Percentiles rank a stretch among this genome's conserved stretches.
These are phyloP conservation scores for Triticum monococcum DNA, from an alignment of 176 grass and related monocot species.

Conservation along the genomic window DNA sequence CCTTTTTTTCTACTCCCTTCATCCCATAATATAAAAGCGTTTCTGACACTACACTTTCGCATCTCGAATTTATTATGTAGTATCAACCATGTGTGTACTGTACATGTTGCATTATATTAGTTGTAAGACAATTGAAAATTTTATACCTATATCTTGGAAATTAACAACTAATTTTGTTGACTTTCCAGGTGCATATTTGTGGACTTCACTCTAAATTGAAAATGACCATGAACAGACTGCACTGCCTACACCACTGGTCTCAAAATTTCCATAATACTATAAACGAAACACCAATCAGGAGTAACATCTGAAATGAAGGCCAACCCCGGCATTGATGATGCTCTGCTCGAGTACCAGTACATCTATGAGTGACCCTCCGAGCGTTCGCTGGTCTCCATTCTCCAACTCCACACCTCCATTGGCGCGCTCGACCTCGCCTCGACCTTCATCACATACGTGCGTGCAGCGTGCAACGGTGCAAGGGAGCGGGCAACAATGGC, in stretches of 20 bases:
- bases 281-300: background rate
- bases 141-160: background rate
- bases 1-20: too few relatives aligned
- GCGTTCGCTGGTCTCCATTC: background rate
- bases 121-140: too few relatives aligned
- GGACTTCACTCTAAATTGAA: background rate
- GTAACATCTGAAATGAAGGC: background rate
- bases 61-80: too few relatives aligned
- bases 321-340: background rate
- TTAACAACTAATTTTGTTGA: background rate
- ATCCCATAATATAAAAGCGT: too few relatives aligned
- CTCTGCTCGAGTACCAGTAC: background rate
- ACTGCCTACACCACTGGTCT: background rate
- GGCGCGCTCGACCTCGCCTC: background rate
- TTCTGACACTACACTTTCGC: too few relatives aligned
- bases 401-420: background rate
- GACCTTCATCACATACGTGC: background rate
- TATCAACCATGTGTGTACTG: too few relatives aligned
- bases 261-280: too few relatives aligned
- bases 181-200: background rate
- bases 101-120: too few relatives aligned
- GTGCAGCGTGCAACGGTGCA: background rate
- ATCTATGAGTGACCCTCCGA: background rate
- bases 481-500: constrained; percentile 18
- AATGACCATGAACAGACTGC: background rate